Percentiles rank a stretch among this genome's conserved stretches.
phyloP scores from a whole-genome alignment of 148 eudicot species.

The Silene latifolia region DNA sequence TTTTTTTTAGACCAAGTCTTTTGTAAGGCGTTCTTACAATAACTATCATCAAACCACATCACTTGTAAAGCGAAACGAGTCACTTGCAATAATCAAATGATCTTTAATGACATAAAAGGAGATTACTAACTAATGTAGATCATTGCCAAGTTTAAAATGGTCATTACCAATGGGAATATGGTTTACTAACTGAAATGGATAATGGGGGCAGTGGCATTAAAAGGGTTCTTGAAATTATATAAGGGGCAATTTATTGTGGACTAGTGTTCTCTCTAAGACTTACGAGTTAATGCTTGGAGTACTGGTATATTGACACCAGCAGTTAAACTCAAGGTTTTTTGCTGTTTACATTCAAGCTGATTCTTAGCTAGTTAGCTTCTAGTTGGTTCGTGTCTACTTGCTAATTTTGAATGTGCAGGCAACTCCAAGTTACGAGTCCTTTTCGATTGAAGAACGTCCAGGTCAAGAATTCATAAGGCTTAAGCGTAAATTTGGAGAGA shows the following conservation, averaged over 20 bases:
- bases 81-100: background rate
- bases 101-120: no score
- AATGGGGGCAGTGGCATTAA: no score
- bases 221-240: no score
- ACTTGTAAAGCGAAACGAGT: background rate
- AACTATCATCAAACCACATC: background rate
- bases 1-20: no score
- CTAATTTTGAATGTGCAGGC: conserved; percentile 39
- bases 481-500: conserved; percentile 29
- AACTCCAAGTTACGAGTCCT: conserved; percentile 35
- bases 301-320: background rate
- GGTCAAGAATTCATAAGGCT: conserved; percentile 61
- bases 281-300: background rate
- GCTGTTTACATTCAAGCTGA: background rate
- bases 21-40: no score
- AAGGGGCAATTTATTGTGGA: no score
- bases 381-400: conserved; percentile 9
- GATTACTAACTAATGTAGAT: no score
- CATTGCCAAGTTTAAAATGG: no score
- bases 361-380: conserved; percentile 2
- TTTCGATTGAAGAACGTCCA: conserved; percentile 56
- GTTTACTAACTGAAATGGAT: no score
- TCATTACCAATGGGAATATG: no score
- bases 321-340: background rate
- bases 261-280: background rate